Conservation (phyloP, 805 yeast species). For the Suhomyces tanzawaensis region DNA sequence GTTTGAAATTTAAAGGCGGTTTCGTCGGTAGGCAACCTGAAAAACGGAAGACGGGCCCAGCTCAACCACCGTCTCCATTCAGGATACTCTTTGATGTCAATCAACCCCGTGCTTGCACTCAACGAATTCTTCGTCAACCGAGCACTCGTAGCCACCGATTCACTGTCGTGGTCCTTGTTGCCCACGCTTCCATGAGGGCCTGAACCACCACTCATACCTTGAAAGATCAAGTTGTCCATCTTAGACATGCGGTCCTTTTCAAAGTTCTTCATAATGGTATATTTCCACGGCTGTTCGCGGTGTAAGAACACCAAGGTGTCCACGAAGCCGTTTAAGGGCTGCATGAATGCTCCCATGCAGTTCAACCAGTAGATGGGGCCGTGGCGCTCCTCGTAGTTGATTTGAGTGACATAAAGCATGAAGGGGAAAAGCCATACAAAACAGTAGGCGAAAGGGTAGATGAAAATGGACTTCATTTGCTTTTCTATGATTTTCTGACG, state of each 20-base stretch:
- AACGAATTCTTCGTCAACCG: conserved; percentile 25
- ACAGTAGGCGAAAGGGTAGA: conserved; percentile 81
- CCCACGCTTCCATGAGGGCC: not conserved
- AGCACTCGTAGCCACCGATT: conserved; percentile 27
- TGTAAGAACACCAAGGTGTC: conserved; percentile 73
- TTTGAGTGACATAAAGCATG: conserved; percentile 58
- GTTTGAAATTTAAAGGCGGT: conserved; percentile 23
- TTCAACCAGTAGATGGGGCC: conserved; percentile 63
- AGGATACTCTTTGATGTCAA: conserved; percentile 28
- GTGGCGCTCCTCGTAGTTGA: conserved; percentile 43
- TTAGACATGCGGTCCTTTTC: conserved; percentile 31
- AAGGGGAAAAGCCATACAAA: conserved; percentile 82
- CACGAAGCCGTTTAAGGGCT: conserved; percentile 76
- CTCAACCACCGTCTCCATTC: conserved; percentile 40
- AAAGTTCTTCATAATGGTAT: conserved; percentile 40
- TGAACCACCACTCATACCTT: conserved; percentile 2
- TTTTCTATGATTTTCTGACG: conserved; percentile 67
- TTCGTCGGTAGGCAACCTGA: conserved; percentile 40
- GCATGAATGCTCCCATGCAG: conserved; percentile 69
- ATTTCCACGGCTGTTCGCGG: conserved; percentile 78
- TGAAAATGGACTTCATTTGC: conserved; percentile 75
- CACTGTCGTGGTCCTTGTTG: conserved; percentile 9
- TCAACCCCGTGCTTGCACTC: conserved; percentile 25
- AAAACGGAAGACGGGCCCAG: conserved; percentile 43
- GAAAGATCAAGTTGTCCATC: conserved; percentile 18